Base-by-base conservation (phyloP, 2,329 filamentous ascomycete species). In the Colletotrichum sp. region DNA sequence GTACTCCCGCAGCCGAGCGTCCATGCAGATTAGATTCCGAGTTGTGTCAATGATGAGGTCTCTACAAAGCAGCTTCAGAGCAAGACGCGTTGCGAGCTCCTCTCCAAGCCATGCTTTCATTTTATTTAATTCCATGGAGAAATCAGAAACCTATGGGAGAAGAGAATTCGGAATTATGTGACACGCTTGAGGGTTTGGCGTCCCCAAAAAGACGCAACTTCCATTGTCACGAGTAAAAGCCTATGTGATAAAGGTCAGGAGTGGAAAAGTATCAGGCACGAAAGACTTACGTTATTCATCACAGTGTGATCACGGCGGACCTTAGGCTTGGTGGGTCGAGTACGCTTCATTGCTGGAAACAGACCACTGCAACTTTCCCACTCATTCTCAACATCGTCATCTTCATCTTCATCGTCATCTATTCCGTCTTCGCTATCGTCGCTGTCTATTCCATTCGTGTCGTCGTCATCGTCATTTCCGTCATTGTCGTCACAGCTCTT, bases 301-400 rank as follows among this genome's bases (percentile, higher is more conserved):
- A n/a, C 39, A 12, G 39, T 48, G 9, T 48, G 39, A n/a, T 48
- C 0, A n/a, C 39, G 39, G 39, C 39, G 39, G 39, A 48, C 18
- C 39, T 7, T 48, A 5, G 39, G 18, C 39, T n/a, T 0, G 18
- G 1, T 48, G 9, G 39, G 18, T 1, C 2, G 0, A 6, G 5
- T 48, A 1, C 18, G 8, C 39, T 48, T 48, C 3, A 0, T 48
- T 9, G 39, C 39, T 12, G 18, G 39, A 1, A 48, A 12, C 39
- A 48, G 18, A 2, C 18, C 39, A 48, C 18, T 0, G 39, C 39
- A 48, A n/a, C 18, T n/a, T n/a, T 48, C 39, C 9, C 39, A 9
- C 3, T n/a, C 39, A 7, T 48, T n/a, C 39, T n/a, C 39, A 48
- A 12, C 18, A n/a, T 48, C 18, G 18, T 48, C 18, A 48, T 48